Conservation (phyloP, 2,329 filamentous ascomycete species). For the Nothopassalora personata region DNA sequence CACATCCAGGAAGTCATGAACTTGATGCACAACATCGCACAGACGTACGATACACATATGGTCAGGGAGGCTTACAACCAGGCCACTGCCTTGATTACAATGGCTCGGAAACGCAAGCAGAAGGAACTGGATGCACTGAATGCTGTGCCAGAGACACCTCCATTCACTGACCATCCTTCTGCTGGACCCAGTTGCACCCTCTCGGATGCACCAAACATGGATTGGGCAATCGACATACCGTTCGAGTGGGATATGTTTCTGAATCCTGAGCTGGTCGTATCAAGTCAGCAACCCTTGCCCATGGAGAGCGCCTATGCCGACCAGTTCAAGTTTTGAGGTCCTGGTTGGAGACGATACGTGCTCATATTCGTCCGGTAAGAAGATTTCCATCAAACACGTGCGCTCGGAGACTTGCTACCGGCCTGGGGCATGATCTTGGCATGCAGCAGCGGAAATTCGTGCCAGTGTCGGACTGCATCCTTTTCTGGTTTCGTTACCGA, state of each 20-base stretch:
- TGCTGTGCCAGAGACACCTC: slow-evolving; percentile 23
- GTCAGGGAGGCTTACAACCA: slow-evolving; percentile 36
- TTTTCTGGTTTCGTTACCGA: background rate
- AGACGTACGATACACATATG: slow-evolving; percentile 34
- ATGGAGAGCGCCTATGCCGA: slow-evolving; percentile 16
- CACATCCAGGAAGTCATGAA: slow-evolving; percentile 35
- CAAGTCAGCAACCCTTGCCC: slow-evolving; percentile 22
- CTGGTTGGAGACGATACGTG: background rate
- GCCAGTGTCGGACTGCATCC: background rate
- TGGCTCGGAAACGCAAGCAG: slow-evolving; percentile 30
- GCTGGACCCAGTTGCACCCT: slow-evolving; percentile 24
- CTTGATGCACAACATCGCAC: slow-evolving; percentile 36
- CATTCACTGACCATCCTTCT: slow-evolving; percentile 28
- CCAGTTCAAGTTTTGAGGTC: slow-evolving; percentile 15
- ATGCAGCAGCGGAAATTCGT: background rate
- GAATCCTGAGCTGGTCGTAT: slow-evolving; percentile 31
- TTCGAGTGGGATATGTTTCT: slow-evolving; percentile 35
- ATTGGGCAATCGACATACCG: slow-evolving; percentile 31
- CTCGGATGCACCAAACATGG: slow-evolving; percentile 28
- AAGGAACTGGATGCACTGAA: slow-evolving; percentile 30
- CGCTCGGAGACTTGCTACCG: background rate
- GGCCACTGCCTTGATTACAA: slow-evolving; percentile 28
- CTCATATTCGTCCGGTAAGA: background rate
- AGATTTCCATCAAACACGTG: background rate
- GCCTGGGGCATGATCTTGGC: slow-evolving; percentile 1